These are phyloP conservation scores for Fonsecaea monophora DNA, from an alignment of 2,329 filamentous ascomycete species.

Conservation along the genomic window DNA sequence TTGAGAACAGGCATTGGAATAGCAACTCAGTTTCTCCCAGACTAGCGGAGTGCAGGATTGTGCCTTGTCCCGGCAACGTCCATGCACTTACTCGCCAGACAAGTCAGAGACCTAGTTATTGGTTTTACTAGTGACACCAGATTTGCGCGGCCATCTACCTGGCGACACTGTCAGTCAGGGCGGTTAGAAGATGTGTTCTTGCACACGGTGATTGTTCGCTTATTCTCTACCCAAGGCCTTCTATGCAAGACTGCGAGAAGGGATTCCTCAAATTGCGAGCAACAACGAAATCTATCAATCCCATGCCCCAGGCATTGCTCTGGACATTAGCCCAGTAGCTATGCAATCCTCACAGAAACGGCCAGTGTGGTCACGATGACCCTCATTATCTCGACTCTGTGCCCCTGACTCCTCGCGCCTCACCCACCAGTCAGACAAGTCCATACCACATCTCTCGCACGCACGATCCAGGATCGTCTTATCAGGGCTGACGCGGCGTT, in stretches of 20 bases:
- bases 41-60: too few relatives aligned
- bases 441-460: constrained; percentile 24
- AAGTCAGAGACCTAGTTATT: too few relatives aligned
- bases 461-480: not conserved
- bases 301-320: constrained; percentile 24
- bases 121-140: too few relatives aligned
- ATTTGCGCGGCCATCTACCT: too few relatives aligned
- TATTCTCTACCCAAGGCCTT: not conserved
- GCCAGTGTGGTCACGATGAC: not conserved
- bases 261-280: too few relatives aligned
- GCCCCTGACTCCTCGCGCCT: constrained; percentile 1
- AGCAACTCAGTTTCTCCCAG: too few relatives aligned
- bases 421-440: constrained; percentile 27
- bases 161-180: too few relatives aligned
- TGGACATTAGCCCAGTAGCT: constrained; percentile 11
- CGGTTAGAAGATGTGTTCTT: too few relatives aligned
- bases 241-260: not conserved
- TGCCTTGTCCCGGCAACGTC: too few relatives aligned
- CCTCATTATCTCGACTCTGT: not conserved
- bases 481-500: constrained; percentile 16
- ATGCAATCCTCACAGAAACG: constrained; percentile 19
- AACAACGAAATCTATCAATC: constrained; percentile 1
- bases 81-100: too few relatives aligned
- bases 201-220: not conserved
- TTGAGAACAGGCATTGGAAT: too few relatives aligned